Base-by-base conservation (phyloP, 1,284 basidiomycete genomes). In the Trichosporon sp. region DNA sequence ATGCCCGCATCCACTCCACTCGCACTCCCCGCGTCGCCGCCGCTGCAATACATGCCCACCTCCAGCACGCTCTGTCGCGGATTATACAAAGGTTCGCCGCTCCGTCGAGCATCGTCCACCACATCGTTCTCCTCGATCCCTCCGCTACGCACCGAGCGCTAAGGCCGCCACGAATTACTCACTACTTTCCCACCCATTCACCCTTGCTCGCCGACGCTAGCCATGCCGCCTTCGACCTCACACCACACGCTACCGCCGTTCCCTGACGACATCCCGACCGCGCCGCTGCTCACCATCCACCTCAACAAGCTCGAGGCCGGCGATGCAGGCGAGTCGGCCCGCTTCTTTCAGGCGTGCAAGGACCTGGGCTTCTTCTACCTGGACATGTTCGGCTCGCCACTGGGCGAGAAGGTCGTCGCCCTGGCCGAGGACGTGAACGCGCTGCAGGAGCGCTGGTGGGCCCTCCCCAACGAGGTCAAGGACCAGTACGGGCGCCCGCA, bases 331-430 rank as follows among this genome's bases (percentile, higher is more conserved):
- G 73, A 73, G 64, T 65, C 67, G 3, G 64, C 34, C 4, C 70
- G 70, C 6, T 70, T 77, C 64, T 77, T 74, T 60, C 27, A 68
- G 32, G 73, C 74, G 8, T 73, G 71, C 62, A 71, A 73, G 38
- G 34, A 70, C 38, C 73, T 77, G 15, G 76, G 76, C n/a, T 77
- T 77, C 71, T 77, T 77, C 72, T 77, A 77, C 72, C 69, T 76
- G 25, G 73, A 77, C 69, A 72, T 75, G 70, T 21, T 67, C 0
- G 75, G 72, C 27, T 74, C 70, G 3, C 13, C 56, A 23, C 68
- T 76, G 1, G 76, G 76, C 35, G 74, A 77, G 64, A 44, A 32
- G 13, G 72, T 77, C 29, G 70, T 76, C 1, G 9, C 42, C 1
- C 70, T 70, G 27, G 71, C 76, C 1, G 75, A 77, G 53, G 38